Percentiles rank a stretch among this genome's conserved stretches.
Conservation (phyloP, 495 filamentous ascomycete species). For the Xylaria curta region DNA sequence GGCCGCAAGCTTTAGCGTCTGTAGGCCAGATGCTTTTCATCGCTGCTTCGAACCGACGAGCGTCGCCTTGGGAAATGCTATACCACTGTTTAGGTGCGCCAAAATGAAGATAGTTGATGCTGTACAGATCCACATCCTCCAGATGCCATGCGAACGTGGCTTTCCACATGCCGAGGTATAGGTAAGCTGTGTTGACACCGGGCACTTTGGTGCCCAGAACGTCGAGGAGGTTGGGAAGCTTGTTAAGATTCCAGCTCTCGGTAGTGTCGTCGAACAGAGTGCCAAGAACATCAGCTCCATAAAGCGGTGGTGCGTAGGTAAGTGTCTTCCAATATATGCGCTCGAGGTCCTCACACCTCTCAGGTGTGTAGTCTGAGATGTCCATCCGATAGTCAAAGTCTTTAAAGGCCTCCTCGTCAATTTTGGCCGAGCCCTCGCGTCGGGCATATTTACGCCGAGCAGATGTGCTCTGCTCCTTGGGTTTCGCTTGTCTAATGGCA, state of each 20-base stretch:
- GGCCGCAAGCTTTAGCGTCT: constrained; percentile 95
- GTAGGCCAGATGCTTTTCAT: constrained; percentile 96
- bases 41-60: constrained; percentile 88
- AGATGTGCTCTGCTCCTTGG: constrained; percentile 60
- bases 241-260: constrained; percentile 91
- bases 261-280: constrained; percentile 91
- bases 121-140: constrained; percentile 98
- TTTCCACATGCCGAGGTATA: constrained; percentile 99
- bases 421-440: constrained; percentile 70
- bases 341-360: constrained; percentile 93
- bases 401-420: constrained; percentile 87
- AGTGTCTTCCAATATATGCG: constrained; percentile 94
- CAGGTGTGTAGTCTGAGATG: constrained; percentile 83
- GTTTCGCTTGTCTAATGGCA: constrained; percentile 49
- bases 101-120: constrained; percentile 99
- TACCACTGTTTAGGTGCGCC: constrained; percentile 99
- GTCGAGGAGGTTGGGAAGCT: constrained; percentile 90
- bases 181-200: constrained; percentile 97
- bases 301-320: constrained; percentile 91
- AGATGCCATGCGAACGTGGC: constrained; percentile 99
- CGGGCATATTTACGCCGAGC: constrained; percentile 82
- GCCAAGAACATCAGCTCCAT: constrained; percentile 95
- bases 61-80: constrained; percentile 95
- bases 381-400: constrained; percentile 87
- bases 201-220: constrained; percentile 94